Evolutionary conservation across 2,329 filamentous ascomycete species (phyloP), one percentile per base, ranked within the genome.

Genomic region (Graphiopsis chlorocephala): DNA sequence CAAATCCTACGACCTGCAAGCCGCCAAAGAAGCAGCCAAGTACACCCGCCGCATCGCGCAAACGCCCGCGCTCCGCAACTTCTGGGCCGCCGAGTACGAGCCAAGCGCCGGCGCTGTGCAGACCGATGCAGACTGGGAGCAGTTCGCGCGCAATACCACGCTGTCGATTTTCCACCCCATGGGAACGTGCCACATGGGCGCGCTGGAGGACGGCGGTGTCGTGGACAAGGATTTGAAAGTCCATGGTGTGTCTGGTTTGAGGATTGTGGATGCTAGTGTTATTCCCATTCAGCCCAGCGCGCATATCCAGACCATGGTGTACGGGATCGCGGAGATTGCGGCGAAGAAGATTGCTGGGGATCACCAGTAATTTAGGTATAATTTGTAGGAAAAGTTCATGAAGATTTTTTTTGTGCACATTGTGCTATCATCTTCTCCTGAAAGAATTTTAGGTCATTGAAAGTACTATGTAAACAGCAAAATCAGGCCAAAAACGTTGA

Each of bases 41-140:
- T 70, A 83, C 52, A 67, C 78, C 12, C 73, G 80, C 0, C 71
- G 75, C 14, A 79, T 85, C 75, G 76, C 77, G 5, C 70, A 78
- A 12, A 78, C 77, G 6, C 72, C 78, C 0, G 73, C 72, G 0
- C 79, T 84, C 26, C 73, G 61, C 73, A 68, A 69, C 69, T 66
- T 35, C 47, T 72, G 63, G 67, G 53, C 23, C 35, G 58, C 50
- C 28, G 71, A 67, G 67, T 72, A 63, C 68, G 68, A 67, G 66
- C 72, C 69, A 3, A 65, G 66, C 20, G 29, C 65, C 35, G 64
- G 65, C 35, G 15, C 23, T 5, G 62, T 65, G 14, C 31, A 64
- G 23, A 66, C 66, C 3, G 65, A 71, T 15, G 70, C 64, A 26
- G 64, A 72, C 28, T 73, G 71, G 64, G 52, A 35, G 10, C 38